Percentiles rank a stretch among this genome's conserved stretches.
phyloP scores from a whole-genome alignment of 2,329 filamentous ascomycete species.

The Alternaria angustiovoidea region DNA sequence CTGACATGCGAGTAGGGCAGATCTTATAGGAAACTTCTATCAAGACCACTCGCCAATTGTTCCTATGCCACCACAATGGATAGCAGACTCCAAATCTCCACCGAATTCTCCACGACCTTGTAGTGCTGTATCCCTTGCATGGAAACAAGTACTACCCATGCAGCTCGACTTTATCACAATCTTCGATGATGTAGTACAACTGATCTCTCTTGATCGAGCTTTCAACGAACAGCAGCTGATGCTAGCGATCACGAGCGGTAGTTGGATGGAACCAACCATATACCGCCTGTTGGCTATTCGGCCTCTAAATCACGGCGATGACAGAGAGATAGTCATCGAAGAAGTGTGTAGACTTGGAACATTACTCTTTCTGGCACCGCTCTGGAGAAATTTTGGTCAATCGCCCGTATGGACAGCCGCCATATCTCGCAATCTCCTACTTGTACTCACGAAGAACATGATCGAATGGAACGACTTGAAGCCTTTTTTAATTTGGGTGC shows the following conservation, averaged over 20 bases:
- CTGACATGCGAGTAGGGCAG: constrained; percentile 30
- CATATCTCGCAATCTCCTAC: constrained; percentile 32
- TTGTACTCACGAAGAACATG: constrained; percentile 31
- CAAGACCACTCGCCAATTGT: constrained; percentile 39
- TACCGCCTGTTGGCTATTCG: constrained; percentile 36
- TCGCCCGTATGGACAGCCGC: constrained; percentile 36
- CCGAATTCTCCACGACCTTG: constrained; percentile 67
- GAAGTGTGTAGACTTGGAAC: constrained; percentile 43
- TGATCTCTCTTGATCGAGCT: constrained; percentile 35
- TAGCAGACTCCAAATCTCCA: constrained; percentile 53
- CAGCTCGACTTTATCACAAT: constrained; percentile 37
- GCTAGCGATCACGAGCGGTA: constrained; percentile 34
- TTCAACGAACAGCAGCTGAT: constrained; percentile 34
- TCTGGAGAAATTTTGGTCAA: constrained; percentile 38
- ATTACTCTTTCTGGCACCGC: constrained; percentile 37
- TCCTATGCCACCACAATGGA: constrained; percentile 37
- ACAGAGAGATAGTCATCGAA: constrained; percentile 32
- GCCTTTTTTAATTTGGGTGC: constrained; percentile 36
- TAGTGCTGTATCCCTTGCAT: constrained; percentile 63
- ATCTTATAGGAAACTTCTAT: constrained; percentile 39
- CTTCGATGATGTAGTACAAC: constrained; percentile 38
- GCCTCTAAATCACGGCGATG: constrained; percentile 25
- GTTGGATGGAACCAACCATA: constrained; percentile 41
- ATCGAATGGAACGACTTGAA: constrained; percentile 40
- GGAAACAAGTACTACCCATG: constrained; percentile 59